Evolutionary conservation across 495 filamentous ascomycete genomes (phyloP).

Genomic region (Xylaria cubensis): DNA sequence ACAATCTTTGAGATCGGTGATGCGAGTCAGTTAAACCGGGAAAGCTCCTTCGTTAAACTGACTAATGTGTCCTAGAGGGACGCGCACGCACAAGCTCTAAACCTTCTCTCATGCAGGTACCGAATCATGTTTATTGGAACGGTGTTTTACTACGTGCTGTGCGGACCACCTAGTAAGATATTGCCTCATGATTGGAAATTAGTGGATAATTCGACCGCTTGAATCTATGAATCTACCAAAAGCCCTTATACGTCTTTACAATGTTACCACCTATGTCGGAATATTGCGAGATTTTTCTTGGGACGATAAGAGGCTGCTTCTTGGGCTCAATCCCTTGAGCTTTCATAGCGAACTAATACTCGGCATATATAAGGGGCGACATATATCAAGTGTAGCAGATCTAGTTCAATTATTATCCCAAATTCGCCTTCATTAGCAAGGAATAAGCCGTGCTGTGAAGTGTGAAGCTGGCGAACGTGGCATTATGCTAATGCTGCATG

Average conservation of each 20-base stretch:
- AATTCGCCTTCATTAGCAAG: too few species aligned
- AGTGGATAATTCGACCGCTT: background rate
- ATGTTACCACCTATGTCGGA: background rate
- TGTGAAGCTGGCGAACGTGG: background rate
- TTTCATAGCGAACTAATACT: too few species aligned
- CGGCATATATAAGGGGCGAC: background rate
- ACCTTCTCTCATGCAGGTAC: conserved; percentile 16
- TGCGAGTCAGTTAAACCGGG: conserved; percentile 18
- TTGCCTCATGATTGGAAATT: background rate
- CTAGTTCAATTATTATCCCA: background rate
- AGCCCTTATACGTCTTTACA: background rate
- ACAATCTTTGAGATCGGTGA: background rate
- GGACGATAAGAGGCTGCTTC: background rate
- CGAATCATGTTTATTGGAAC: conserved; percentile 27
- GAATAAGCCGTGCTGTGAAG: background rate
- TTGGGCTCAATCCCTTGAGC: background rate
- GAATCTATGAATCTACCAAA: background rate
- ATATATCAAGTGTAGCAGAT: background rate
- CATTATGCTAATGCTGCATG: background rate
- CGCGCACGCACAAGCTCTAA: background rate
- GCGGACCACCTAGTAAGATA: background rate
- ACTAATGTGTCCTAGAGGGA: conserved; percentile 15
- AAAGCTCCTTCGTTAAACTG: background rate
- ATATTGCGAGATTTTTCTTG: background rate
- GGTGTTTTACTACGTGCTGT: background rate